Conservation (phyloP, 139 green algal species). For the Zygnema circumcarinatum region DNA sequence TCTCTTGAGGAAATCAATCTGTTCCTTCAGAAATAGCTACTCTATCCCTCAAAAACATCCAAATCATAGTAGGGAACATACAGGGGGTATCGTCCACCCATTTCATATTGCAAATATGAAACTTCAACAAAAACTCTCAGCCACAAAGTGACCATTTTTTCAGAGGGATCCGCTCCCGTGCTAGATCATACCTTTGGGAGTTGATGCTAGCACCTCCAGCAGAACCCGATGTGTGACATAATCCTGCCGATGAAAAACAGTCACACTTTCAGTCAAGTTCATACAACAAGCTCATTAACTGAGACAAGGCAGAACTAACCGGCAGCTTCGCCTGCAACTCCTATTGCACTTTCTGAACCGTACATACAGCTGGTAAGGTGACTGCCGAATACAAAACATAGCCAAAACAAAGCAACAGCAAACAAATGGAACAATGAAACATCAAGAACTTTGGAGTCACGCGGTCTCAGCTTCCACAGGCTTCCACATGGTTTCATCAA, state of each 20-base stretch:
- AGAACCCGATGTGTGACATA: not conserved
- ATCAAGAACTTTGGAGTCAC: no score
- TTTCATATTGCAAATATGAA: not conserved
- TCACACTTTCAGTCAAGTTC: not conserved
- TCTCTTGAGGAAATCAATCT: not conserved
- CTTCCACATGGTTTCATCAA: no score
- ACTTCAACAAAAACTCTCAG: not conserved
- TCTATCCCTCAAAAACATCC: not conserved
- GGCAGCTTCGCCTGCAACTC: no score
- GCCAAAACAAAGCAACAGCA: not conserved
- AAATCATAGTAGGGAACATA: not conserved
- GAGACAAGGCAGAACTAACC: no score
- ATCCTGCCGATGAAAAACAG: not conserved
- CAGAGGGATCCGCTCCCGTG: no score
- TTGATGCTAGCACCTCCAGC: not conserved
- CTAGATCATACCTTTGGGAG: not conserved
- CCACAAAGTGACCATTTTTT: not conserved
- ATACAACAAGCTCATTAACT: not conserved
- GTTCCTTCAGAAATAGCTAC: not conserved
- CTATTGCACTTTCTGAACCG: not conserved
- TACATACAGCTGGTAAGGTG: not conserved
- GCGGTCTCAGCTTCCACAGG: no score
- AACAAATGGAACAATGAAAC: not conserved
- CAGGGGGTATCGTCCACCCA: not conserved
- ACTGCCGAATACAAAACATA: not conserved